A percentile compares a stretch with the other conserved stretches of the same genome.
Evolutionary conservation across 108 stramenopile species (phyloP).

Genomic region (Ochromonas danica): DNA sequence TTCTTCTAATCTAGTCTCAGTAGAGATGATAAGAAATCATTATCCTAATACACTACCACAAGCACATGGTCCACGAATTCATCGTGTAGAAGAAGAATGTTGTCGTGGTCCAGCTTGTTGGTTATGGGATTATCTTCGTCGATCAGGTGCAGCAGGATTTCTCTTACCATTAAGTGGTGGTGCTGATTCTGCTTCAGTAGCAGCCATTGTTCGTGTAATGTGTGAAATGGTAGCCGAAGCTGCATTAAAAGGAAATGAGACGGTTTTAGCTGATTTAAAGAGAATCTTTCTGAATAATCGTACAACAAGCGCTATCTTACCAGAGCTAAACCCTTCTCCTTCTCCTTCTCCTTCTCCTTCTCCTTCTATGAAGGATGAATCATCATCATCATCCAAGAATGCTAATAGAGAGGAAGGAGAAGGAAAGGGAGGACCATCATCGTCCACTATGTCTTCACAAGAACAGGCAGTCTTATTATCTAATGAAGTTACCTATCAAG

Average conservation of each 20-base stretch:
- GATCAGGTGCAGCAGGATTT: slow-evolving; percentile 85
- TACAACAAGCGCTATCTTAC: not conserved
- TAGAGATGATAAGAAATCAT: too few relatives aligned
- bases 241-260: not conserved
- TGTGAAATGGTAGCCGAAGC: slow-evolving; percentile 63
- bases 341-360: too few relatives aligned
- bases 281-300: not conserved
- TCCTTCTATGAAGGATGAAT: not conserved
- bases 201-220: slow-evolving; percentile 94
- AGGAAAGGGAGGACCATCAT: not conserved
- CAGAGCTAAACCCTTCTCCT: too few relatives aligned
- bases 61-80: slow-evolving; percentile 4
- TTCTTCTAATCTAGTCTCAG: not conserved
- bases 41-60: not conserved
- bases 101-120: slow-evolving; percentile 96
- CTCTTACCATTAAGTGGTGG: slow-evolving; percentile 92
- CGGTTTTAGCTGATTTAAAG: slow-evolving; percentile 1
- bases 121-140: slow-evolving; percentile 96
- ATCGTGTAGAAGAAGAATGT: slow-evolving; percentile 90
- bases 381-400: not conserved
- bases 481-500: slow-evolving; percentile 71
- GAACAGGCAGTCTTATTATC: slow-evolving; percentile 30
- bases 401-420: not conserved
- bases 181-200: slow-evolving; percentile 87
- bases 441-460: not conserved